Evolutionary conservation across 495 filamentous ascomycete species (phyloP).

Genomic region (Hypoxylon intermedium): DNA sequence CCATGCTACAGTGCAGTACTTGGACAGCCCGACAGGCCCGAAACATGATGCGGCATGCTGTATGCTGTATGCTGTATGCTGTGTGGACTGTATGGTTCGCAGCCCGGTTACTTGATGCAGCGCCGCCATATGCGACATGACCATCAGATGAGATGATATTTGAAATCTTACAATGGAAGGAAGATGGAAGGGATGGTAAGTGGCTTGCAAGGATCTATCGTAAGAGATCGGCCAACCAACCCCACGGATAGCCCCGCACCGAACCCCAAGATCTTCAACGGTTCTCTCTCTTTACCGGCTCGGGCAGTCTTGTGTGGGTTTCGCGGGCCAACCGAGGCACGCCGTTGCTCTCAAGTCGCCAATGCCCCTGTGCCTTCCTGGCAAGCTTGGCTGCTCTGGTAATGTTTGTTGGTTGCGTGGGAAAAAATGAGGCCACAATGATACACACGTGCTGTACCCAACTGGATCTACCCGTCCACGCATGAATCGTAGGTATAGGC

Average conservation of each 20-base stretch:
- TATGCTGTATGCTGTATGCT: too few species aligned
- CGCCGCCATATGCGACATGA: conserved; percentile 18
- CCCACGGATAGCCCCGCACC: conserved; percentile 41
- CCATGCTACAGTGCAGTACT: too few species aligned
- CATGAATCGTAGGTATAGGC: not conserved
- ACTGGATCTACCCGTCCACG: not conserved
- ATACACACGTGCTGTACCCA: not conserved
- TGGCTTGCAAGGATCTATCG: conserved; percentile 27
- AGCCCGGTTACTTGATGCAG: conserved; percentile 2
- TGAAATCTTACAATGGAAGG: conserved; percentile 16
- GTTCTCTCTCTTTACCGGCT: conserved; percentile 27
- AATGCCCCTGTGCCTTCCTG: not conserved
- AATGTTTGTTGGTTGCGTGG: not conserved
- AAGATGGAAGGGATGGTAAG: conserved; percentile 16
- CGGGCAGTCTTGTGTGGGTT: conserved; percentile 8
- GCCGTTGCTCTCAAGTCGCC: not conserved
- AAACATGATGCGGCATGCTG: not conserved
- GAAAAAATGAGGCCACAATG: not conserved
- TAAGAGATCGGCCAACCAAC: conserved; percentile 38
- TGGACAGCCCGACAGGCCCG: too few species aligned
- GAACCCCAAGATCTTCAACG: conserved; percentile 41
- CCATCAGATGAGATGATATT: conserved; percentile 24
- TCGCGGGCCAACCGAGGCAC: conserved; percentile 10
- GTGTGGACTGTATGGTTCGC: not conserved
- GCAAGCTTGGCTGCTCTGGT: too few species aligned